Percentiles rank a stretch among this genome's conserved stretches.
Evolutionary conservation across 225 moss, liverwort and hornwort species (phyloP).

Genomic region (Thuidium tamariscinum): DNA sequence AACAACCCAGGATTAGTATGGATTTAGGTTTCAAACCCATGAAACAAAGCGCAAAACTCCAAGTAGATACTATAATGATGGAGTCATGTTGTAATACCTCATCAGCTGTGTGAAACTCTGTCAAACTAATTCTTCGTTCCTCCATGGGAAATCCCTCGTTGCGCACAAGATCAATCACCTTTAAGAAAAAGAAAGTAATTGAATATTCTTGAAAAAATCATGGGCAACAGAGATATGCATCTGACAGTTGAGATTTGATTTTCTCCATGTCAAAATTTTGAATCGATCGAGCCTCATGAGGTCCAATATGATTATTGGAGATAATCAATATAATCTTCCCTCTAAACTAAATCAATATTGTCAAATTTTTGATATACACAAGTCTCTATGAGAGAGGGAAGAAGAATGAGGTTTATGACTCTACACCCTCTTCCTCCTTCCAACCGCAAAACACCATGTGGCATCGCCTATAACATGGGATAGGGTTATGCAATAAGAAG

Average conservation of each 20-base stretch:
- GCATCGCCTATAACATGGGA: neutral
- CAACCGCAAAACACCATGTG: too few species aligned
- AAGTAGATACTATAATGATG: neutral
- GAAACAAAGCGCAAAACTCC: neutral
- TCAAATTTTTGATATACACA: neutral
- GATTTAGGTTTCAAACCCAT: neutral
- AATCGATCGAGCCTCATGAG: neutral
- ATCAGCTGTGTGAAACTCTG: conserved; percentile 75
- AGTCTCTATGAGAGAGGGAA: neutral
- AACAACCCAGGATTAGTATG: neutral
- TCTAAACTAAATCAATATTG: neutral
- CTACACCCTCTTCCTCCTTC: neutral
- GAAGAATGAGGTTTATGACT: neutral
- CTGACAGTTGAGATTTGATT: neutral
- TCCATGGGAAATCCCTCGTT: conserved; percentile 34
- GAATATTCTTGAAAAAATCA: neutral
- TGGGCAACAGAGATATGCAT: neutral
- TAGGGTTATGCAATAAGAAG: neutral
- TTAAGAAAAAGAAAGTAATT: neutral
- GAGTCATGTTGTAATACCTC: conserved; percentile 31
- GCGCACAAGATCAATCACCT: conserved; percentile 59
- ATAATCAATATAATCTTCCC: neutral
- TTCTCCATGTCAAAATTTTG: too few species aligned
- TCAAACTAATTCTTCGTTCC: conserved; percentile 62
- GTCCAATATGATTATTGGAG: neutral